Percentiles rank a stretch among this genome's conserved stretches.
phyloP scores from a whole-genome alignment of 371 early-diverging fungal genomes.

The Mortierella sp. region DNA sequence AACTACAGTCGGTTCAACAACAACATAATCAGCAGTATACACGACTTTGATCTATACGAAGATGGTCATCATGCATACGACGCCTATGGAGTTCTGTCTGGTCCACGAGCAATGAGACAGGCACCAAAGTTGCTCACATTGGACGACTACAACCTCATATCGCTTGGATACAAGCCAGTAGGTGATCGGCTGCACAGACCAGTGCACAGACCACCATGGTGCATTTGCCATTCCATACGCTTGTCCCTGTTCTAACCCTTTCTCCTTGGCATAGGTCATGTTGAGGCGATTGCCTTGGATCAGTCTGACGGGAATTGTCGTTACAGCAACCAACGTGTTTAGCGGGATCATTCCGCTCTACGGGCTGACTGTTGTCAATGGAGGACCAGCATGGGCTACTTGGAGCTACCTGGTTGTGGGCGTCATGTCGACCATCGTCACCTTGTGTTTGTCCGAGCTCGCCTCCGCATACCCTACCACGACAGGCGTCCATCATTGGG shows the following conservation, averaged over 20 bases:
- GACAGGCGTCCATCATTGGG: slow-evolving; percentile 49
- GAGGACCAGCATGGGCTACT: slow-evolving; percentile 51
- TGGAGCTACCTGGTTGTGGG: slow-evolving; percentile 36
- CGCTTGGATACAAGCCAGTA: slow-evolving; percentile 52
- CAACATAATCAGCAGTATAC: slow-evolving; percentile 21
- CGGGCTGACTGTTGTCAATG: slow-evolving; percentile 28
- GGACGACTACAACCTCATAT: slow-evolving; percentile 47
- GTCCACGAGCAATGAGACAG: slow-evolving; percentile 21
- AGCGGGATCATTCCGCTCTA: slow-evolving; percentile 36
- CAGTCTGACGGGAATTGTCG: slow-evolving; percentile 20
- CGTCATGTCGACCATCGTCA: slow-evolving; percentile 37
- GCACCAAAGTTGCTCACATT: slow-evolving; percentile 41
- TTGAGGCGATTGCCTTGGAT: slow-evolving; percentile 32
- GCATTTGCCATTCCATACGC: neutral
- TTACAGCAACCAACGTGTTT: slow-evolving; percentile 34
- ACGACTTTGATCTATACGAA: slow-evolving; percentile 29
- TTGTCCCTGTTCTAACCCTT: too few relatives aligned
- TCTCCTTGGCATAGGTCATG: slow-evolving; percentile 48
- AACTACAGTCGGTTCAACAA: slow-evolving; percentile 7
- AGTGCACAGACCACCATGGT: neutral
- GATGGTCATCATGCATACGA: slow-evolving; percentile 17
- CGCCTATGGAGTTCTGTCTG: slow-evolving; percentile 11
- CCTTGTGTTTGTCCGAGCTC: slow-evolving; percentile 35
- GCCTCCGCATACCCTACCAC: slow-evolving; percentile 47
- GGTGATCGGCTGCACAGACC: too few relatives aligned